Conservation (phyloP, 306 rosid genomes). For the Geum urbanum region DNA sequence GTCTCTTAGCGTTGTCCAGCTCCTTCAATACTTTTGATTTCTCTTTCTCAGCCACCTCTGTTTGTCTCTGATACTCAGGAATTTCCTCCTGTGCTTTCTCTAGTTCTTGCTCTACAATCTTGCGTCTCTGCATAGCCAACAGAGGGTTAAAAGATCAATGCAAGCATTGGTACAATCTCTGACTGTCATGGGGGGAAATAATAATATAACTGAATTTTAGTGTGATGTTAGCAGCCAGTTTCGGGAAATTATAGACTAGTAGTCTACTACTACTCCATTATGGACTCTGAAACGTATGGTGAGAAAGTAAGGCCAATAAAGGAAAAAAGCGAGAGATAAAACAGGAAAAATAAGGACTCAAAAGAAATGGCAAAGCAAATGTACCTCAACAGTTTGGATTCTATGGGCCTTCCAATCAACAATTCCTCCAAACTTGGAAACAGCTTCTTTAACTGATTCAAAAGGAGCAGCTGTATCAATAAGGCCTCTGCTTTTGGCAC, state of each 20-base stretch:
- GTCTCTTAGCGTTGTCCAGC: slow-evolving; percentile 80
- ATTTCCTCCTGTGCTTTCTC: slow-evolving; percentile 67
- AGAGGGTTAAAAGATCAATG: slow-evolving; percentile 14
- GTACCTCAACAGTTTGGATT: slow-evolving; percentile 86
- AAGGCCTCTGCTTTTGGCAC: slow-evolving; percentile 48
- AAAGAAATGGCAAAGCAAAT: slow-evolving; percentile 23
- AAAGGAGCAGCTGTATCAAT: slow-evolving; percentile 92
- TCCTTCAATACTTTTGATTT: slow-evolving; percentile 64
- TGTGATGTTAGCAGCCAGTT: neutral
- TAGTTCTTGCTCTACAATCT: slow-evolving; percentile 81
- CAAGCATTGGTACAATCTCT: neutral
- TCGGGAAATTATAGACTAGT: neutral
- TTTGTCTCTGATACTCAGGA: slow-evolving; percentile 61
- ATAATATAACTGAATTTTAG: neutral
- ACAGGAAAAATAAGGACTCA: neutral
- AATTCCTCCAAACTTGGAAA: slow-evolving; percentile 96
- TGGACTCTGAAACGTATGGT: neutral
- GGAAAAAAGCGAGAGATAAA: neutral
- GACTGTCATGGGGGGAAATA: neutral
- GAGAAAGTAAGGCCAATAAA: slow-evolving; percentile 2
- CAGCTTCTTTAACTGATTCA: slow-evolving; percentile 98
- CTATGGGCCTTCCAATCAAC: slow-evolving; percentile 99
- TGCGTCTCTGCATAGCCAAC: slow-evolving; percentile 65
- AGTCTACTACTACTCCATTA: neutral
- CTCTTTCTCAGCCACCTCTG: slow-evolving; percentile 58